phyloP scores from a whole-genome alignment of 1,139 yeast species.

The Saccharomyces hybrid region DNA sequence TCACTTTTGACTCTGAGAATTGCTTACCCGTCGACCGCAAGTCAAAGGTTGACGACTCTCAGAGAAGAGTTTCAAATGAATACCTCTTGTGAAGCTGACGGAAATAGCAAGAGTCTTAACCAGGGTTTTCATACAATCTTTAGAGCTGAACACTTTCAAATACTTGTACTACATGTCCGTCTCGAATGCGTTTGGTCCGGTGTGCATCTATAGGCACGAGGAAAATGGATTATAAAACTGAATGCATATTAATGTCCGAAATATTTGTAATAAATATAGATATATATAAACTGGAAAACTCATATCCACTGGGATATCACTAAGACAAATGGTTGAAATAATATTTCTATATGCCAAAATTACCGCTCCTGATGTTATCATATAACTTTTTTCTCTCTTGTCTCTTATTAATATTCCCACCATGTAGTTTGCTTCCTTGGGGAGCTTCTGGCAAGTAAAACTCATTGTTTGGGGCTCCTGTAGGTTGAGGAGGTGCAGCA shows the following conservation, averaged over 20 bases:
- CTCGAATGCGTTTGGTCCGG: no score
- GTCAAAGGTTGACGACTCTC: no score
- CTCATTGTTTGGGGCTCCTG: neutral
- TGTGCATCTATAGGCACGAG: no score
- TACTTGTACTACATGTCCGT: no score
- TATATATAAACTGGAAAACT: neutral
- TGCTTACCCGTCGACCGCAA: neutral
- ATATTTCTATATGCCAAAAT: conserved; percentile 26
- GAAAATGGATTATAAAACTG: no score
- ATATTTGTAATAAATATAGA: neutral
- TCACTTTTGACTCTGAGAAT: neutral
- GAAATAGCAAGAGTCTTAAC: no score
- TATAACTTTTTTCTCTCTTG: conserved; percentile 28
- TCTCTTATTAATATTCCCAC: conserved; percentile 19
- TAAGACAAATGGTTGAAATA: neutral
- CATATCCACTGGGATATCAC: neutral
- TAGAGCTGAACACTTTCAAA: no score
- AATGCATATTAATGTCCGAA: no score
- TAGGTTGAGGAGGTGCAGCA: neutral
- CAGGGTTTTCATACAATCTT: no score
- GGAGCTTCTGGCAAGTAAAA: conserved; percentile 1
- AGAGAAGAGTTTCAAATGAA: neutral
- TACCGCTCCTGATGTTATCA: conserved; percentile 29
- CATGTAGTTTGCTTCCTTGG: conserved; percentile 20
- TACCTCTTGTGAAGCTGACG: no score